Percentiles rank a stretch among this genome's conserved stretches.
Conservation (phyloP, 768 basidiomycete genomes). For the Mrakia frigida region DNA sequence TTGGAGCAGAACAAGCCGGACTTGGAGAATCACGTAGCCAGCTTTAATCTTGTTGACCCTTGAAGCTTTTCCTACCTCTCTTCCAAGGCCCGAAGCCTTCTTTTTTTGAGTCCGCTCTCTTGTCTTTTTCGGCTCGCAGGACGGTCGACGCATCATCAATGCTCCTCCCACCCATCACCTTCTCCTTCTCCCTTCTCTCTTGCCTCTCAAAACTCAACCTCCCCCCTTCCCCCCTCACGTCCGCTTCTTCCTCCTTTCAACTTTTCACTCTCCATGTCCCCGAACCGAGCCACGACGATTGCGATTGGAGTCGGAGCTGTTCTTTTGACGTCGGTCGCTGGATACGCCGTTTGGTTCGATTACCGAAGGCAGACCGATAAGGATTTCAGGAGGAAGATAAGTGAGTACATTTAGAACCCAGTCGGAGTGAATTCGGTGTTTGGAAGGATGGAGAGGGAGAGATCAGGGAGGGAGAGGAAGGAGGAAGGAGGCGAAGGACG, state of each 20-base stretch:
- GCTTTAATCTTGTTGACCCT: too few relatives aligned
- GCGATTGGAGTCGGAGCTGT: slow-evolving; percentile 37
- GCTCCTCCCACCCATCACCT: too few relatives aligned
- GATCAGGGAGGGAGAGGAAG: background rate
- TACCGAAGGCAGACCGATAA: slow-evolving; percentile 83
- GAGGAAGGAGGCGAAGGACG: background rate
- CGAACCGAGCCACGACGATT: slow-evolving; percentile 34
- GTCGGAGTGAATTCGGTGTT: background rate
- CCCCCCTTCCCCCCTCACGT: background rate
- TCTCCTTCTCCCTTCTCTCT: background rate
- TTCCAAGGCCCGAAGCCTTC: too few relatives aligned
- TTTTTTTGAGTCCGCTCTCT: too few relatives aligned
- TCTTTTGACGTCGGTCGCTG: slow-evolving; percentile 46
- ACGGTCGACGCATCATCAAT: too few relatives aligned
- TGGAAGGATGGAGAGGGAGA: background rate
- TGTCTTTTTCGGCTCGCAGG: too few relatives aligned
- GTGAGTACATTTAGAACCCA: slow-evolving; percentile 53
- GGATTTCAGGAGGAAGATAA: slow-evolving; percentile 79
- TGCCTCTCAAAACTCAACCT: too few relatives aligned
- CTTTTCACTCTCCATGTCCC: background rate
- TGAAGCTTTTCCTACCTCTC: too few relatives aligned
- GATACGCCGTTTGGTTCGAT: slow-evolving; percentile 91
- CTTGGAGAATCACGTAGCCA: too few relatives aligned
- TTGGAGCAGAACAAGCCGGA: too few relatives aligned
- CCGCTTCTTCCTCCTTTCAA: background rate